Base-by-base conservation (phyloP, 768 basidiomycete genomes). In the Panaeolus papilionaceus region DNA sequence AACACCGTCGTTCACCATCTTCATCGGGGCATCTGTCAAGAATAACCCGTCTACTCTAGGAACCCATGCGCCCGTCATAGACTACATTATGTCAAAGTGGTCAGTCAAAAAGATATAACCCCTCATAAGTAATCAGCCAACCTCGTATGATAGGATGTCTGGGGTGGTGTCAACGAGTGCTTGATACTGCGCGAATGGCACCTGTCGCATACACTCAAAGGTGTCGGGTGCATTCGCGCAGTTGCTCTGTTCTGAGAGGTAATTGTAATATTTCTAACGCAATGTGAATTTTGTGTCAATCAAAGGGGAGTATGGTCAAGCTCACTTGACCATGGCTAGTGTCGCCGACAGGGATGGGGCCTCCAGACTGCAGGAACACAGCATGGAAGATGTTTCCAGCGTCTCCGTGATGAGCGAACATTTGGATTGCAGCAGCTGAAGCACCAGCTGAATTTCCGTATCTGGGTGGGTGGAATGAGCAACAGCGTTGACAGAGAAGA, bases 361-460 rank as follows among this genome's bases (percentile, higher is more conserved):
- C 45, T 64, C 74, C 69, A 62, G 72, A 33, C 66, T 69, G 38
- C 82, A 86, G 83, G 68, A 84, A 77, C 2, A 79, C 83, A 5
- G 73, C 82, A 28, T 77, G 78, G 76, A 84, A 85, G 7, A 83
- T 72, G 7, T 76, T 79, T 20, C 79, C 77, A 33, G 73, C 71
- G 38, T 79, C 71, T 0, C 83, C 83, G 26, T 78, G 73, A 68
- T 81, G 80, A 16, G 78, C 74, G 42, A 84, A 66, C 78, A 85
- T 78, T 8, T 87, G 85, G 61, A 83, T 44, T 0, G 79, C 72
- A 0, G 79, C 79, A 9, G 82, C 82, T 61, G 86, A 84, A 3
- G 86, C 86, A 11, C 88, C 88, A 2, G 88, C 86, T 12, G 80
- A 82, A 69, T 88, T 77, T 11, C 88, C 88, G 77, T 80, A 84